A percentile compares a stretch with the other conserved stretches of the same genome.
phyloP scores from a whole-genome alignment of 768 basidiomycete genomes.

The Mycena galopus region DNA sequence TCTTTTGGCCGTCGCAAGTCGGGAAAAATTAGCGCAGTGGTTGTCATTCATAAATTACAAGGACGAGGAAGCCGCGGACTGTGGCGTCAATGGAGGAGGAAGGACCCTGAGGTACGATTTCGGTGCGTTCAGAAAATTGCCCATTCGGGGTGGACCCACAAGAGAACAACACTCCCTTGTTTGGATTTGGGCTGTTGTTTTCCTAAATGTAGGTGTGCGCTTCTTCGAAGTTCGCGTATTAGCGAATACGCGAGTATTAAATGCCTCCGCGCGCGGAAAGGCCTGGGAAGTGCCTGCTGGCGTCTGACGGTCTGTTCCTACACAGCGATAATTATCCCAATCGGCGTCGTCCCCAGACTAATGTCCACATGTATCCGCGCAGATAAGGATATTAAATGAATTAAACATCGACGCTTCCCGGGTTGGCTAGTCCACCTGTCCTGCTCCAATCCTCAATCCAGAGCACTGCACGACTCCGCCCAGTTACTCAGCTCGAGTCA shows the following conservation, averaged over 20 bases:
- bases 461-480: neutral
- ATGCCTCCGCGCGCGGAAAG: neutral
- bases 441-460: neutral
- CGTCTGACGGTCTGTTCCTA: too few species aligned
- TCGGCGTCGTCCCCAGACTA: neutral
- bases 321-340: conserved; percentile 2
- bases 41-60: neutral
- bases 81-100: neutral
- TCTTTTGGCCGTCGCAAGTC: too few species aligned
- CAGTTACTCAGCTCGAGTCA: conserved; percentile 14
- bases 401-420: neutral
- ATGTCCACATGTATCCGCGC: conserved; percentile 7
- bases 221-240: neutral
- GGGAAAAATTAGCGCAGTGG: too few species aligned
- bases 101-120: neutral
- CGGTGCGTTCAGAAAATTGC: too few species aligned
- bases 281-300: neutral
- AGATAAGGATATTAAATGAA: conserved; percentile 20
- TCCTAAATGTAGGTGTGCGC: neutral
- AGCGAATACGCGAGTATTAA: too few species aligned
- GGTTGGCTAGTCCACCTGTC: too few species aligned
- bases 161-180: conserved; percentile 19
- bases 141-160: conserved; percentile 22
- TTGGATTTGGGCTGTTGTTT: neutral
- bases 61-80: neutral